Percentiles rank a stretch among this genome's conserved stretches.
Evolutionary conservation across 768 basidiomycete genomes (phyloP).

Genomic region (Tricholoma sp.): DNA sequence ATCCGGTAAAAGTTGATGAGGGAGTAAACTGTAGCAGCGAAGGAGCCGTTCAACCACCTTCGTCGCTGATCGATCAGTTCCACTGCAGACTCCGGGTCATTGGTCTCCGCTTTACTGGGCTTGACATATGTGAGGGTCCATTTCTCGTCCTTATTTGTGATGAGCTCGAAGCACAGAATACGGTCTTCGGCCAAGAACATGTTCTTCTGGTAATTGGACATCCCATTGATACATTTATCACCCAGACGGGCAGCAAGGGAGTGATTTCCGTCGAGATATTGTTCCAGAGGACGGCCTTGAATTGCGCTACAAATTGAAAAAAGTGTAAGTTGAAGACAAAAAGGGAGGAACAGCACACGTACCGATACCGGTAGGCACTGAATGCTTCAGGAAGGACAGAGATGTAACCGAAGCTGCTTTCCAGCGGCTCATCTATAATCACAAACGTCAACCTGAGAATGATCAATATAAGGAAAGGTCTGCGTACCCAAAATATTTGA

Average conservation of each 20-base stretch:
- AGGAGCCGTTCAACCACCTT: conserved; percentile 95
- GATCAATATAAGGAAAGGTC: background rate
- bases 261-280: no score
- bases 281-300: conserved; percentile 79
- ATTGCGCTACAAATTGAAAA: conserved; percentile 56
- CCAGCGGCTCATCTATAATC: no score
- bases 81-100: conserved; percentile 86
- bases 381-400: conserved; percentile 96
- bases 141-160: conserved; percentile 79
- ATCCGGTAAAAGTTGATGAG: conserved; percentile 87
- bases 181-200: no score
- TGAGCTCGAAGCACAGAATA: conserved; percentile 96
- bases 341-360: background rate
- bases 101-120: conserved; percentile 94
- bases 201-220: conserved; percentile 97
- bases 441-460: no score
- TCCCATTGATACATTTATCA: conserved; percentile 89
- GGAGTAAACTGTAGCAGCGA: conserved; percentile 88
- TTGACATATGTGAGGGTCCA: no score
- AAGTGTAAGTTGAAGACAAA: background rate
- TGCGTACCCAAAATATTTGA: conserved; percentile 83
- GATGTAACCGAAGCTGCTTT: no score
- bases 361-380: conserved; percentile 78
- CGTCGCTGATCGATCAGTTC: conserved; percentile 94
- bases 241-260: conserved; percentile 89